These are phyloP conservation scores for Fraxinus xanthoxyloides DNA, from an alignment of 305 asterid species.

Conservation along the genomic window DNA sequence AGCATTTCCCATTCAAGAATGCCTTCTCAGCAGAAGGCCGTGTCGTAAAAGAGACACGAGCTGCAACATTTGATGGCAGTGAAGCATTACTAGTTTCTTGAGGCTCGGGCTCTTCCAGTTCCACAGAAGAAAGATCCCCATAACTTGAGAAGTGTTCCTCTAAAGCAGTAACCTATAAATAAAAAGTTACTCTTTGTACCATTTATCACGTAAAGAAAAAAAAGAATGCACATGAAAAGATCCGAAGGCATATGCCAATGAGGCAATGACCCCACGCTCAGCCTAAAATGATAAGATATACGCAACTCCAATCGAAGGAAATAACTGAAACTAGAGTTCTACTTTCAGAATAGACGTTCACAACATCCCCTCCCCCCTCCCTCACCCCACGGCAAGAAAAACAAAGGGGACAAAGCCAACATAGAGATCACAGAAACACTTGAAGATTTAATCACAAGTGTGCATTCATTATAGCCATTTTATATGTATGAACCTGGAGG, in stretches of 20 bases:
- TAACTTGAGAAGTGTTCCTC: slow-evolving; percentile 82
- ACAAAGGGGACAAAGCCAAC: background rate
- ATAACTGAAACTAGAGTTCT: background rate
- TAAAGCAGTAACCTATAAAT: slow-evolving; percentile 61
- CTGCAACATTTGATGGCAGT: slow-evolving; percentile 45
- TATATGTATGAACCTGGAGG: background rate
- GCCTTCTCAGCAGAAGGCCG: slow-evolving; percentile 90
- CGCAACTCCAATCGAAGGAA: background rate
- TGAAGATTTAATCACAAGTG: background rate
- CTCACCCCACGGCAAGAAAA: background rate
- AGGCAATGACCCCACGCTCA: background rate
- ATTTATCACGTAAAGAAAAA: slow-evolving; percentile 6
- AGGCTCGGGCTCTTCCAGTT: slow-evolving; percentile 53
- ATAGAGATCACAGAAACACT: background rate
- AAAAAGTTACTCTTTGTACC: slow-evolving; percentile 3
- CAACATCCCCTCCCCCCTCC: background rate
- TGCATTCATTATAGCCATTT: background rate
- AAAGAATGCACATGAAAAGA: background rate
- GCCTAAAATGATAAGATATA: background rate
- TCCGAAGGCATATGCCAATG: background rate
- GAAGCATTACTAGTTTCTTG: slow-evolving; percentile 41
- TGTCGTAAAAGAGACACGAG: slow-evolving; percentile 61
- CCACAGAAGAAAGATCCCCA: slow-evolving; percentile 76
- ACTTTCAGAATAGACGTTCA: background rate
- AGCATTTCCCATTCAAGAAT: slow-evolving; percentile 71